Base-by-base conservation (phyloP, 2,329 filamentous ascomycete species). In the Orbilia brochopaga region DNA sequence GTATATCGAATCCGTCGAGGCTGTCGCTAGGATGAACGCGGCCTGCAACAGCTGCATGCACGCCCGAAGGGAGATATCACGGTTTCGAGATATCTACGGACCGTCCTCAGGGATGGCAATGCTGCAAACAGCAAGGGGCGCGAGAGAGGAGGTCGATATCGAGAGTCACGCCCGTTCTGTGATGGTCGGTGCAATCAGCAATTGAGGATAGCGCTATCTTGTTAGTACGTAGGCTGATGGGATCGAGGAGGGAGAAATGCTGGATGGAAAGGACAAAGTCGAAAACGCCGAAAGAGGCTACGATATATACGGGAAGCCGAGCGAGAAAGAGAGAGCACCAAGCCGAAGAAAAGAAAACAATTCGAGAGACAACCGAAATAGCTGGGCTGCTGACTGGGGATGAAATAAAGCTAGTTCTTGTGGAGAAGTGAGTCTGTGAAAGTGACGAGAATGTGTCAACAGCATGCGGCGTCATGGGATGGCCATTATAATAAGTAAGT, bases 81-180 rank as follows among this genome's bases (percentile, higher is more conserved):
- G 13, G 40, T 44, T 44, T 15, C 40, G 40, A 44, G 11, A 15
- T 15, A 44, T 44, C 40, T 37, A 15, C 17, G 13, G 13, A 44
- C 35, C 35, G 35, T 37, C 35, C 65, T 63, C 59, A 70, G 59
- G 59, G 58, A 57, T 59, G 21, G 27, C 23, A 30, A 59, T 70
- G 58, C 66, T 70, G 66, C 66, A 64, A 70, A 56, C 66, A 51
- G 59, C 53, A 64, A 64, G 58, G 53, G 62, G 58, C 35, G 40
- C 6, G 24, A n/a, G 19, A 48, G 30, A 2, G n/a, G 37, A 15
- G 7, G 11, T 4, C 19, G 44, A 40, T 3, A 24, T 32, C 4
- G 27, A 32, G 8, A 8, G 27, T 32, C 8, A 32, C 8, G n/a
- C n/a, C n/a, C n/a, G n/a, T n/a, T n/a, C n/a, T n/a, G n/a, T n/a